Conservation (phyloP, 495 filamentous ascomycete genomes). For the Penicillium herquei region DNA sequence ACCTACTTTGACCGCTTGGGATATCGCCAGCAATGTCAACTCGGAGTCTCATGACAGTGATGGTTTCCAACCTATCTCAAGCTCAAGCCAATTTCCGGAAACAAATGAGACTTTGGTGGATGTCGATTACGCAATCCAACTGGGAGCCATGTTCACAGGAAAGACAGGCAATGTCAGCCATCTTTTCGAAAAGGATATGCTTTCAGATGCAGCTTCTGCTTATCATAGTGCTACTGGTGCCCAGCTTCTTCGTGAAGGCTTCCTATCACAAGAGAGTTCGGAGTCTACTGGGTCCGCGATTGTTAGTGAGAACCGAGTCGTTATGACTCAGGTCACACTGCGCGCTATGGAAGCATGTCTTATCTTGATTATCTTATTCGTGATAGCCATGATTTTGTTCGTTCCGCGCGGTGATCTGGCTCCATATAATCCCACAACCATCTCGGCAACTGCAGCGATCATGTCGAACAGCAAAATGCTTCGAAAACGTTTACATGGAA, state of each 20-base stretch:
- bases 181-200: neutral
- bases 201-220: neutral
- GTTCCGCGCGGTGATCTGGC: neutral
- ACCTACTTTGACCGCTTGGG: neutral
- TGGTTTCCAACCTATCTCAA: neutral
- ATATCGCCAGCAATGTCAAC: neutral
- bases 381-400: neutral
- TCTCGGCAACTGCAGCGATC: conserved; percentile 9
- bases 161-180: neutral
- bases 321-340: conserved; percentile 10
- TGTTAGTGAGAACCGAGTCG: conserved; percentile 7
- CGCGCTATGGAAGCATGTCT: conserved; percentile 14
- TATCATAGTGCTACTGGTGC: conserved; percentile 13
- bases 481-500: neutral
- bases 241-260: conserved; percentile 9
- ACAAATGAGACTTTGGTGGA: neutral
- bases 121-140: neutral
- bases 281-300: conserved; percentile 3
- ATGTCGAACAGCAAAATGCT: conserved; percentile 5
- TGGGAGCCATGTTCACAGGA: neutral
- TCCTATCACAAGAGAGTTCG: neutral
- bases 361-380: neutral
- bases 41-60: neutral
- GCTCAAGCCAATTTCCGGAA: neutral
- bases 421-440: conserved; percentile 3